Evolutionary conservation across 345 rosid genomes (phyloP).

Genomic region (Salix koriyanagi): DNA sequence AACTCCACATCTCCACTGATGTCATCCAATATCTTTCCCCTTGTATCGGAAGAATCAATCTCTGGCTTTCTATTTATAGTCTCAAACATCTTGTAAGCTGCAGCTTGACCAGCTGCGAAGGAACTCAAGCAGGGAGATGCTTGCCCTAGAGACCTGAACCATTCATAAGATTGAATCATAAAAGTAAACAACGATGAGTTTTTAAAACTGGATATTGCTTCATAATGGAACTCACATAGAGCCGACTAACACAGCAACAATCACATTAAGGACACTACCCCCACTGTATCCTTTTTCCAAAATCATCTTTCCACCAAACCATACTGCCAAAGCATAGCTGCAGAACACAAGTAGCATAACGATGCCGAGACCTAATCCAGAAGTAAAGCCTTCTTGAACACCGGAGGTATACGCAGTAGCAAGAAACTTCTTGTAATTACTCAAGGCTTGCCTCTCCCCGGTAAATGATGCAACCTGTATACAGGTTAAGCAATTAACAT

Average conservation of each 20-base stretch:
- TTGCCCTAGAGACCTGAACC: constrained; percentile 70
- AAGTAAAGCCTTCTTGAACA: constrained; percentile 44
- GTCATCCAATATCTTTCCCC: constrained; percentile 33
- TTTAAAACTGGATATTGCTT: not conserved
- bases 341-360: constrained; percentile 32
- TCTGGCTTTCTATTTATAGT: constrained; percentile 40
- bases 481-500: not conserved
- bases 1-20: constrained; percentile 45
- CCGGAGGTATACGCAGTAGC: constrained; percentile 48
- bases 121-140: constrained; percentile 21
- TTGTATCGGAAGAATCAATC: constrained; percentile 40
- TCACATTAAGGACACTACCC: constrained; percentile 52
- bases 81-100: constrained; percentile 42
- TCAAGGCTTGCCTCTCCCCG: constrained; percentile 56
- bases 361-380: constrained; percentile 57
- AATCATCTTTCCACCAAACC: constrained; percentile 66
- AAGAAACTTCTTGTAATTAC: constrained; percentile 45
- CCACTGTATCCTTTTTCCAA: constrained; percentile 54
- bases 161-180: not conserved
- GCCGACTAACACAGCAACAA: constrained; percentile 53
- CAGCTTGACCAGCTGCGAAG: constrained; percentile 26
- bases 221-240: constrained; percentile 53
- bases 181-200: not conserved
- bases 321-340: constrained; percentile 50
- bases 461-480: constrained; percentile 73